Evolutionary conservation across 768 basidiomycete genomes (phyloP).

Genomic region (Kwoniella newhampshirensis): DNA sequence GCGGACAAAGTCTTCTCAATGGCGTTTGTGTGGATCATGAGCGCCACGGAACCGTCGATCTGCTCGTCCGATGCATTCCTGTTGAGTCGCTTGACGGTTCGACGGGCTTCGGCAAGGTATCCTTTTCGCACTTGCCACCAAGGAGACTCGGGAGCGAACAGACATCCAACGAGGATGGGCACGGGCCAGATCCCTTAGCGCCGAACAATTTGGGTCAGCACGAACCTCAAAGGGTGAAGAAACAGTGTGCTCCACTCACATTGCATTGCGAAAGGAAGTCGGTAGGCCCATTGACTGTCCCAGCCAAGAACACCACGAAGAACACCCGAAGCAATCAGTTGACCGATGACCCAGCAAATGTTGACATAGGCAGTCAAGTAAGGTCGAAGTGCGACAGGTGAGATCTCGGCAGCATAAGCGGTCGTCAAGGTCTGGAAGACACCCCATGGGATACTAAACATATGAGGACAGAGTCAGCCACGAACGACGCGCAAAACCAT

Average conservation of each 20-base stretch:
- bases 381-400: slow-evolving; percentile 41
- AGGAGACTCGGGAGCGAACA: slow-evolving; percentile 48
- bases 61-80: slow-evolving; percentile 37
- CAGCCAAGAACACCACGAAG: slow-evolving; percentile 18
- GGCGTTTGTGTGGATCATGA: slow-evolving; percentile 53
- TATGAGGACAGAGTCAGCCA: slow-evolving; percentile 4
- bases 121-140: slow-evolving; percentile 46
- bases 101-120: slow-evolving; percentile 24
- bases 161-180: slow-evolving; percentile 35
- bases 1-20: slow-evolving; percentile 47
- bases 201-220: background rate
- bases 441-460: slow-evolving; percentile 51
- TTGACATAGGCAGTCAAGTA: slow-evolving; percentile 46
- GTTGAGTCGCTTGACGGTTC: slow-evolving; percentile 25
- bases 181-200: slow-evolving; percentile 38
- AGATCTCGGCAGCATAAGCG: slow-evolving; percentile 52
- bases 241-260: slow-evolving; percentile 22
- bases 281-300: slow-evolving; percentile 33
- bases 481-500: slow-evolving; percentile 3
- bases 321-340: slow-evolving; percentile 44
- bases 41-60: slow-evolving; percentile 39
- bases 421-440: slow-evolving; percentile 50
- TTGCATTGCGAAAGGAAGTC: slow-evolving; percentile 41
- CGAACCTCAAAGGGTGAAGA: too few relatives aligned
- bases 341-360: slow-evolving; percentile 48